These are phyloP conservation scores for Populus davidiana DNA, from an alignment of 345 rosid species.

Conservation along the genomic window DNA sequence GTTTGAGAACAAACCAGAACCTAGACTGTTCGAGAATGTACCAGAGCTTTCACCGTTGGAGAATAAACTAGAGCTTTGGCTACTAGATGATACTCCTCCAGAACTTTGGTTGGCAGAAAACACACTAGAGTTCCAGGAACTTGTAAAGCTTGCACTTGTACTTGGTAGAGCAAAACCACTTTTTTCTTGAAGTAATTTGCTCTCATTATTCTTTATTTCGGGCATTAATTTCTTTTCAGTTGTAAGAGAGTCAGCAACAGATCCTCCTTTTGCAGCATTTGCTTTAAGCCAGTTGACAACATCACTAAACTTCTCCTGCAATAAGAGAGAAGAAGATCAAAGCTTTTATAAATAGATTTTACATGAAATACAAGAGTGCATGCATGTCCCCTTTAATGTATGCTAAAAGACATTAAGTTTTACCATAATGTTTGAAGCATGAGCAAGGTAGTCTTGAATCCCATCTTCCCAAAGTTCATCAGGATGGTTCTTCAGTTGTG, in stretches of 20 bases:
- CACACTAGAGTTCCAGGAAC: slow-evolving; percentile 29
- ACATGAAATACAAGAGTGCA: background rate
- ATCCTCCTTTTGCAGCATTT: slow-evolving; percentile 49
- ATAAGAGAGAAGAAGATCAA: background rate
- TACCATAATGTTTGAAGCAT: slow-evolving; percentile 80
- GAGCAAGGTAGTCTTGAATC: slow-evolving; percentile 64
- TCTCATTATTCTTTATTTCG: slow-evolving; percentile 42
- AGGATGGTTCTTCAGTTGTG: slow-evolving; percentile 83
- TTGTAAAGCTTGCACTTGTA: slow-evolving; percentile 23
- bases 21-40: slow-evolving; percentile 10
- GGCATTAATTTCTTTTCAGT: slow-evolving; percentile 41
- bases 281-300: slow-evolving; percentile 84
- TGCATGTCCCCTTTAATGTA: background rate
- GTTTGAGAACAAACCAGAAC: slow-evolving; percentile 19
- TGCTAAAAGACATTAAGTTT: background rate
- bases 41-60: slow-evolving; percentile 16
- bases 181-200: slow-evolving; percentile 36
- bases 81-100: slow-evolving; percentile 19
- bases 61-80: slow-evolving; percentile 13
- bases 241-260: slow-evolving; percentile 38
- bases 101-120: slow-evolving; percentile 28
- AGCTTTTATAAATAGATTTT: background rate
- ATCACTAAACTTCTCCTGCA: slow-evolving; percentile 81
- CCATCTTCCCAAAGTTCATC: slow-evolving; percentile 99
- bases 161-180: slow-evolving; percentile 26